Evolutionary conservation across 352 stramenopile genomes (phyloP).

Genomic region (Globisporangium ultimum): DNA sequence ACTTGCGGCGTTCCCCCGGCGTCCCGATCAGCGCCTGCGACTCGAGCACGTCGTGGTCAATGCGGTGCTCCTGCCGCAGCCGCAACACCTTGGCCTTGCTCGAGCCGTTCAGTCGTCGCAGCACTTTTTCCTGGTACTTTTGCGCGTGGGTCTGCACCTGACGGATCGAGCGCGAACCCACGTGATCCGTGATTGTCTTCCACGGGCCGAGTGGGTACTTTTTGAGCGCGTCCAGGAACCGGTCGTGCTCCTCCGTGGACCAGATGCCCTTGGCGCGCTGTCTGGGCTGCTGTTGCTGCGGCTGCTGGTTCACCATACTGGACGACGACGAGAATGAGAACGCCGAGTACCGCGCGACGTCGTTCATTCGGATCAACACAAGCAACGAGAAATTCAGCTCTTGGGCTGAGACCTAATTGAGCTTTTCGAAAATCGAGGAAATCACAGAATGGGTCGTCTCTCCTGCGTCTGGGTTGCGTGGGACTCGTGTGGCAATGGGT

Average conservation of each 20-base stretch:
- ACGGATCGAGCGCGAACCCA: conserved; percentile 12
- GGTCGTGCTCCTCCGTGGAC: conserved; percentile 14
- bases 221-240: conserved; percentile 19
- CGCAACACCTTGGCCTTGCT: conserved; percentile 17
- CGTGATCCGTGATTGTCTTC: conserved; percentile 14
- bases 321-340: neutral
- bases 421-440: too few species aligned
- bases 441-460: too few species aligned
- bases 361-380: conserved; percentile 3
- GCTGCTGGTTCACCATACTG: conserved; percentile 1
- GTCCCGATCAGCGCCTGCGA: conserved; percentile 6
- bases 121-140: conserved; percentile 18
- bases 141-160: conserved; percentile 18
- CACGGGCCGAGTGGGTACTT: conserved; percentile 14
- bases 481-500: too few species aligned
- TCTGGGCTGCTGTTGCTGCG: conserved; percentile 1
- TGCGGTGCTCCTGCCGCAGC: conserved; percentile 14
- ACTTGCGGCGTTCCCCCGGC: conserved; percentile 1
- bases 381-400: too few species aligned
- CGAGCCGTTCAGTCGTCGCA: conserved; percentile 7
- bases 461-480: too few species aligned
- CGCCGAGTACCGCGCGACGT: conserved; percentile 2
- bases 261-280: conserved; percentile 15
- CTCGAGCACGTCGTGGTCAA: conserved; percentile 17
- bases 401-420: too few species aligned